Evolutionary conservation across 306 rosid species (phyloP).

Genomic region (Trifolium fragiferum): DNA sequence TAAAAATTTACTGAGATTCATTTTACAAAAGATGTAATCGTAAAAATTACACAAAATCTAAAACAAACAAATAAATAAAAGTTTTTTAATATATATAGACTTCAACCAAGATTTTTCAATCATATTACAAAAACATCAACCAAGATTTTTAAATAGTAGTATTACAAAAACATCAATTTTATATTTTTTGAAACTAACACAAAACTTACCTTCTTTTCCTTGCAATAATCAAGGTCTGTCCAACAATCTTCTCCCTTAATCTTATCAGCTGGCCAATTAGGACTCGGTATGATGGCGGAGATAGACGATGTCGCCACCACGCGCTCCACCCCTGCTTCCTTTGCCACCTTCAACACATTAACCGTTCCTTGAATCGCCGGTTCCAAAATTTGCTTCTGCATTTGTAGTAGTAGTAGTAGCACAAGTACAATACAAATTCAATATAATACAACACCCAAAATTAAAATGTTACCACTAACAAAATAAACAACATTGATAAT

Average conservation of each 20-base stretch:
- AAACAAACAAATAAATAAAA: no score
- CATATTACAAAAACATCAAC: neutral
- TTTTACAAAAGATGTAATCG: no score
- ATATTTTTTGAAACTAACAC: neutral
- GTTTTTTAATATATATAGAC: no score
- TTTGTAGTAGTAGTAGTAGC: neutral
- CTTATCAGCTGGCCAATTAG: constrained; percentile 71
- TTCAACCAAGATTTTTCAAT: neutral
- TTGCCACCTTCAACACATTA: constrained; percentile 72
- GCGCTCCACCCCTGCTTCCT: constrained; percentile 75
- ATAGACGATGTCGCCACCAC: constrained; percentile 86
- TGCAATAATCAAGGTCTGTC: constrained; percentile 85
- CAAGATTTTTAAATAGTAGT: no score
- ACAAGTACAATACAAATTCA: neutral
- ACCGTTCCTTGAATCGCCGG: constrained; percentile 86
- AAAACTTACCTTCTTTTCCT: constrained; percentile 55
- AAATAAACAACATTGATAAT: no score
- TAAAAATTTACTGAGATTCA: no score
- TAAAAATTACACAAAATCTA: no score
- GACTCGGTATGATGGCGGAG: constrained; percentile 75
- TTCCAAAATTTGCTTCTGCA: constrained; percentile 59
- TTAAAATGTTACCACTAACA: neutral
- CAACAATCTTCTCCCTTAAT: constrained; percentile 71
- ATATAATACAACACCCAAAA: no score
- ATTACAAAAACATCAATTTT: neutral